Evolutionary conservation across 306 rosid species (phyloP).

Genomic region (Prunus armeniaca): DNA sequence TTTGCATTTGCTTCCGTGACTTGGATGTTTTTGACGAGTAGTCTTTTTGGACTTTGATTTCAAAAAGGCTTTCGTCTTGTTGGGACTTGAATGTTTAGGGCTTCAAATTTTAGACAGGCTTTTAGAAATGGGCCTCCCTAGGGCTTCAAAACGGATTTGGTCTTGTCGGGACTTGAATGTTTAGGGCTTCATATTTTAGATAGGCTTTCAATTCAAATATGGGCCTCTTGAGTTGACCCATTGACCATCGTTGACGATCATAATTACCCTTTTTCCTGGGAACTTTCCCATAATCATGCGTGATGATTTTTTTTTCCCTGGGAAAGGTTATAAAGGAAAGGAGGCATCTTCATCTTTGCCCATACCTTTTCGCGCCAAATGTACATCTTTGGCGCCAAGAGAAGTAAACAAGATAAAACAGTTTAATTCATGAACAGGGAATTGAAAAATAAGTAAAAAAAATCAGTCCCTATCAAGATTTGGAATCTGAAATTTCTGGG

Average conservation of each 20-base stretch:
- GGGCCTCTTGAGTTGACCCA: not conserved
- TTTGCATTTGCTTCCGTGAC: not conserved
- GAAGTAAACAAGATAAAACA: not conserved
- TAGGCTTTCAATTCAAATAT: not conserved
- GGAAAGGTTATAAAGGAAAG: not conserved
- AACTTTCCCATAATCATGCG: not conserved
- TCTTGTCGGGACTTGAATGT: not conserved
- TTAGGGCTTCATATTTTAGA: not conserved
- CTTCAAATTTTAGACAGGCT: not conserved
- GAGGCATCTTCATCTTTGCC: not conserved
- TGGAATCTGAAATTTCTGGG: not conserved
- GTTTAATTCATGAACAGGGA: not conserved
- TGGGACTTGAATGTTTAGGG: not conserved
- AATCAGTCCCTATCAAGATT: not conserved
- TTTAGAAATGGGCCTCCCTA: too few species aligned
- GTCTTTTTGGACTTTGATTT: not conserved
- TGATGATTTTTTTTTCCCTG: not conserved
- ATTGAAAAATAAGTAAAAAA: not conserved
- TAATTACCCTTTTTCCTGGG: not conserved
- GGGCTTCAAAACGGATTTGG: not conserved
- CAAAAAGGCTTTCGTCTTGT: not conserved
- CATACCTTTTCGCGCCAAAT: conserved; percentile 15
- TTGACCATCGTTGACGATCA: not conserved
- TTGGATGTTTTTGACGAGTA: not conserved
- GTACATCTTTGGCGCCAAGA: conserved; percentile 1